Percentiles rank a stretch among this genome's conserved stretches.
Conservation (phyloP, 345 rosid genomes). For the Lagerstroemia speciosa region DNA sequence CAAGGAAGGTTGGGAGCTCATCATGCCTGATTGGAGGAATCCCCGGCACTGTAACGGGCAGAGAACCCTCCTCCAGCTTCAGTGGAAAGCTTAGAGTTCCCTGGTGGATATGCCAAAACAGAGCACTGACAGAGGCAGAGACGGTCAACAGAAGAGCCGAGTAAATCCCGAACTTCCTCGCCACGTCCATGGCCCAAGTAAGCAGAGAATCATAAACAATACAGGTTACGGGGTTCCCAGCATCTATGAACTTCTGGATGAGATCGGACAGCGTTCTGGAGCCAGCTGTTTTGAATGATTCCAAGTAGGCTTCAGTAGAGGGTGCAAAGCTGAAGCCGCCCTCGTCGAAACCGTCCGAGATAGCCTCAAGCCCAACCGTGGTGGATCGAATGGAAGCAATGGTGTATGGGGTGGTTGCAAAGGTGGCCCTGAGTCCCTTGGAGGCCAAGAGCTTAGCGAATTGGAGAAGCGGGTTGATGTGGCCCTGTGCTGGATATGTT, state of each 20-base stretch:
- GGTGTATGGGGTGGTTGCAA: conserved; percentile 64
- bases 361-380: conserved; percentile 36
- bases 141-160: conserved; percentile 32
- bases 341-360: conserved; percentile 68
- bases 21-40: conserved; percentile 23
- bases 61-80: conserved; percentile 11
- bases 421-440: conserved; percentile 51
- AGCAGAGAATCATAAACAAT: conserved; percentile 39
- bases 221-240: conserved; percentile 24
- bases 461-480: conserved; percentile 69
- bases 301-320: conserved; percentile 26
- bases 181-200: conserved; percentile 44
- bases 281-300: conserved; percentile 31
- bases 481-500: conserved; percentile 79
- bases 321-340: conserved; percentile 40
- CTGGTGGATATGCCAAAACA: conserved; percentile 23
- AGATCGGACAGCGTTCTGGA: conserved; percentile 34
- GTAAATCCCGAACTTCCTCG: conserved; percentile 23
- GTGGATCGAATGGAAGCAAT: conserved; percentile 31
- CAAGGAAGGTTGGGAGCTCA: conserved; percentile 37
- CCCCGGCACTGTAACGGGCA: conserved; percentile 27
- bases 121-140: conserved; percentile 38
- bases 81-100: conserved; percentile 25
- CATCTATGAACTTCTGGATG: conserved; percentile 20
- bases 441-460: conserved; percentile 64